Evolutionary conservation across 2,329 filamentous ascomycete species (phyloP).

Genomic region (Orbilia blumenaviensis): DNA sequence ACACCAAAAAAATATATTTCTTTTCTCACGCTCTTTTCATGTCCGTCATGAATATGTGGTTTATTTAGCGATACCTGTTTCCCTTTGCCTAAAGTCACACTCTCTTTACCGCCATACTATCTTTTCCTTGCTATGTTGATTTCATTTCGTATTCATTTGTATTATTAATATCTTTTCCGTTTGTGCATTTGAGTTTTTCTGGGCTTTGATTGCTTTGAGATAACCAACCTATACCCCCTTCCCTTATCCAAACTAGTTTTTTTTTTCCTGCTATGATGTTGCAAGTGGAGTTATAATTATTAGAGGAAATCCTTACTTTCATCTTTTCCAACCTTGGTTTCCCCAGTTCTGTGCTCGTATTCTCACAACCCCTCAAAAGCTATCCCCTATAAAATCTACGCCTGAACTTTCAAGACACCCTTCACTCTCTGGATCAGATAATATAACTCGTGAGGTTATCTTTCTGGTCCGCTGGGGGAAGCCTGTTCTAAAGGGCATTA

Average conservation of each 20-base stretch:
- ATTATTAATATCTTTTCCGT: conserved; percentile 21
- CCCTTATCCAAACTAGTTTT: neutral
- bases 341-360: neutral
- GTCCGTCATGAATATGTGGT: conserved; percentile 46
- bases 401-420: too few species aligned
- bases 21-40: conserved; percentile 33
- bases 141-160: conserved; percentile 23
- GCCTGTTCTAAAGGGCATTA: neutral
- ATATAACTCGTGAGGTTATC: neutral
- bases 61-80: conserved; percentile 31
- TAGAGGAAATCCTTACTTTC: conserved; percentile 12
- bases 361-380: neutral
- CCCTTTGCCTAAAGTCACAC: conserved; percentile 3
- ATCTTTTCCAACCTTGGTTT: neutral
- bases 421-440: neutral
- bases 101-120: neutral
- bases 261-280: conserved; percentile 12
- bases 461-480: neutral
- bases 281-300: conserved; percentile 33
- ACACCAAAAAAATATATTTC: neutral
- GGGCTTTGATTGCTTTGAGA: conserved; percentile 8
- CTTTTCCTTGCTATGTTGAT: conserved; percentile 1
- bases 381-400: too few species aligned
- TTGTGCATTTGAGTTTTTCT: neutral
- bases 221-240: conserved; percentile 34